These are phyloP conservation scores for Colletotrichum destructivum DNA, from an alignment of 2,329 filamentous ascomycete genomes.

Conservation along the genomic window DNA sequence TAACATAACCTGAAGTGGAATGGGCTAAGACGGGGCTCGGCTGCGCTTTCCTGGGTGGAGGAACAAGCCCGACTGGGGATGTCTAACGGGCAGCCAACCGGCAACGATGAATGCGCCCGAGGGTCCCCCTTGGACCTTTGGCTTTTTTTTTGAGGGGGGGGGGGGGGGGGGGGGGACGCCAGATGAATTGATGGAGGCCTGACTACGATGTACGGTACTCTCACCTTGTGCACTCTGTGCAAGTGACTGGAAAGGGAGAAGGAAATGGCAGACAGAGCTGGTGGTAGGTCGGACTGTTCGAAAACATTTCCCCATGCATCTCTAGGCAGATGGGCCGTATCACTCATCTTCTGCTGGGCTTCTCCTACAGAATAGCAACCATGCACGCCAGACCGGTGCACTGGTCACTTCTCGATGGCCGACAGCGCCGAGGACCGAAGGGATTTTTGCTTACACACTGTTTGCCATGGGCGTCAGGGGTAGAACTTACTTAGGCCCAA, in stretches of 20 bases:
- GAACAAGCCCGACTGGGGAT: constrained; percentile 20
- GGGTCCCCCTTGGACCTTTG: constrained; percentile 16
- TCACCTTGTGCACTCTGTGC: too few relatives aligned
- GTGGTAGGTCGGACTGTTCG: too few relatives aligned
- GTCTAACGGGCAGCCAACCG: constrained; percentile 32
- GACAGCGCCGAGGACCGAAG: constrained; percentile 23
- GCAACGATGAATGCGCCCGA: constrained; percentile 20
- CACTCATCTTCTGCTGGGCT: constrained; percentile 4
- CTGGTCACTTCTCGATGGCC: constrained; percentile 25
- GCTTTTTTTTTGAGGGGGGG: constrained; percentile 11
- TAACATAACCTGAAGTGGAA: constrained; percentile 32
- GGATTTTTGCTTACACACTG: neutral
- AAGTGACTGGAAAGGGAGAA: constrained; percentile 3
- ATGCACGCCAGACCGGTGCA: constrained; percentile 14
- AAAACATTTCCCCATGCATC: neutral
- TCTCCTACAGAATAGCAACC: constrained; percentile 4
- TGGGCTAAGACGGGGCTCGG: constrained; percentile 27
- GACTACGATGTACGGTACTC: too few relatives aligned
- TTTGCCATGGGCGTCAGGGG: constrained; percentile 2
- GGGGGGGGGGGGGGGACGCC: neutral
- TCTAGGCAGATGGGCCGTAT: neutral
- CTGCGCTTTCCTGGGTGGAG: constrained; percentile 40
- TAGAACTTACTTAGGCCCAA: neutral
- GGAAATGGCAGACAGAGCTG: constrained; percentile 14
- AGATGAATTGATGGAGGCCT: constrained; percentile 2